Base-by-base conservation (phyloP, 2,329 filamentous ascomycete genomes). In the Calonectria pseudoreteaudii region DNA sequence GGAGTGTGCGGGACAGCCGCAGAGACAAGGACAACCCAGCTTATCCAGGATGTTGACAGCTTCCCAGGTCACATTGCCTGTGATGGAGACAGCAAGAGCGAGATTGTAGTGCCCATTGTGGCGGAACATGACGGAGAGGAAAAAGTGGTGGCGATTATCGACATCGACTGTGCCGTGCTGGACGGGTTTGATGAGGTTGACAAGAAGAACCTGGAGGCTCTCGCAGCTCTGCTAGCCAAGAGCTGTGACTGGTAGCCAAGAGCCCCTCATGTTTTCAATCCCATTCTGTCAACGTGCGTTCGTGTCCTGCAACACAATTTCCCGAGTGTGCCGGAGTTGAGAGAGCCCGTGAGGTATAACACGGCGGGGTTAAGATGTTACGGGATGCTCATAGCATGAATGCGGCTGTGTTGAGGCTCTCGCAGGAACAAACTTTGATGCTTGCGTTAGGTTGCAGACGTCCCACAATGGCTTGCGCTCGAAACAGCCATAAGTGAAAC, bases 11-110 rank as follows among this genome's bases (percentile, higher is more conserved):
- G 94, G 3, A 86, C 90, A 9, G 94, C 94, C 0, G 94, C 94
- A 1, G 81, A 88, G 30, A 89, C 86, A 4, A 84, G 85, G 56
- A 81, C 85, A 73, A 95, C 94, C 14, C 93, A 94, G 84, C 82
- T 95, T 9, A 89, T 93, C 0, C 85, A 87, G 16, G 92, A 97
- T 82, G 94, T 97, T 10, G 92, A 94, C 53, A 81, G 85, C 66
- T 96, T 96, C 80, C 93, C 93, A 0, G 94, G 94, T 2, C 94
- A 96, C 82, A 96, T 97, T 81, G 94, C 94, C 13, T 96, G 94
- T 82, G 94, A 97, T 83, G 90, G 91, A 5, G 93, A 91, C 71
- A 94, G 91, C 80, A 90, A 87, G 85, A 96, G 94, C 82, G 94
- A 97, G 86, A 93, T 97, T 82, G 94, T 97, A 23, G 94, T 96